Conservation (phyloP, 202 grass and related monocot species). For the Digitaria exilis region DNA sequence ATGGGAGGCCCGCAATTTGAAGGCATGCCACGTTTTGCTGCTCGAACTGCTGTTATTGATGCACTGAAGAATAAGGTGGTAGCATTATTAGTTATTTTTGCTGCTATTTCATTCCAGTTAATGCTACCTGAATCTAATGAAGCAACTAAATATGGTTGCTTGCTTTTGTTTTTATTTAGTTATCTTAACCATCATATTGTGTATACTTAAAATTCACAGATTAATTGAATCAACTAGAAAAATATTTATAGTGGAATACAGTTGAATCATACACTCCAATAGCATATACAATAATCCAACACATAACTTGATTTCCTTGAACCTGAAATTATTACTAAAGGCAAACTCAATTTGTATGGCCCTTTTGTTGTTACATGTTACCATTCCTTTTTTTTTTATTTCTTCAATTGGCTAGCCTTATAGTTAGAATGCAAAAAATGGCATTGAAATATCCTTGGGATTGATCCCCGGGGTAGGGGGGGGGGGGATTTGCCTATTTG, state of each 20-base stretch:
- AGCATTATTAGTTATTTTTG: neutral
- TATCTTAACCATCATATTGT: neutral
- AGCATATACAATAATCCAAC: neutral
- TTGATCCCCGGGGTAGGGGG: too few species aligned
- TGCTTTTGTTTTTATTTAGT: neutral
- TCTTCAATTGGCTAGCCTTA: neutral
- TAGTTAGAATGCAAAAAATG: neutral
- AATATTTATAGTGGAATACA: neutral
- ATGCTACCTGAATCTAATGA: neutral
- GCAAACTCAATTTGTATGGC: neutral
- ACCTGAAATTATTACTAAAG: neutral
- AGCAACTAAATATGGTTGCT: neutral
- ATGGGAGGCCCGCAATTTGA: constrained; percentile 77
- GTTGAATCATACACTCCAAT: neutral
- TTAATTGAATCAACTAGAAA: neutral
- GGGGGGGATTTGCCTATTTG: too few species aligned
- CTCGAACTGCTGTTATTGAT: constrained; percentile 73
- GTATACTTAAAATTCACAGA: neutral
- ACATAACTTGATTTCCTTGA: neutral
- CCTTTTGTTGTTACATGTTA: neutral
- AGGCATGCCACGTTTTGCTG: constrained; percentile 78
- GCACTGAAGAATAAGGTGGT: constrained; percentile 74
- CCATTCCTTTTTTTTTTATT: neutral
- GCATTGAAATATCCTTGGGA: too few species aligned
- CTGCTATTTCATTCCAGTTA: neutral